Conservation (phyloP, 2,329 filamentous ascomycete genomes). For the Bipolaris gigantea region DNA sequence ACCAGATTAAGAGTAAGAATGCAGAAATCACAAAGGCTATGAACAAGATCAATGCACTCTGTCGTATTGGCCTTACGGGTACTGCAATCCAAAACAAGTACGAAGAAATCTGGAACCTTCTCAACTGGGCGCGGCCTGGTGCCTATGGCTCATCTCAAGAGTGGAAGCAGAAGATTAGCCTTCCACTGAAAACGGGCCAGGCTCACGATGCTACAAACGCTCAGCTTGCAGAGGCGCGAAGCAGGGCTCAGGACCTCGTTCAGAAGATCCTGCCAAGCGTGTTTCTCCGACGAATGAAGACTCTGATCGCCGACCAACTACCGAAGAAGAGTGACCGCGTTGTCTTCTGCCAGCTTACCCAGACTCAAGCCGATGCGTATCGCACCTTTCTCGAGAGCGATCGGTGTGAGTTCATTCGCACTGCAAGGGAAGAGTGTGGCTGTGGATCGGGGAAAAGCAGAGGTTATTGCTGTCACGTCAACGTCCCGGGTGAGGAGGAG, state of each 20-base stretch:
- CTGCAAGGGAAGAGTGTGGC: conserved; percentile 67
- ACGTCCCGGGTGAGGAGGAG: conserved; percentile 57
- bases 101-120: conserved; percentile 91
- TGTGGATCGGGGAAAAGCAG: conserved; percentile 70
- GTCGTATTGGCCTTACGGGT: conserved; percentile 88
- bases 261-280: conserved; percentile 85
- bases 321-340: conserved; percentile 94
- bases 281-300: conserved; percentile 91
- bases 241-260: conserved; percentile 81
- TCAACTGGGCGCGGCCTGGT: conserved; percentile 96
- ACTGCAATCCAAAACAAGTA: conserved; percentile 98
- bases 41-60: conserved; percentile 87
- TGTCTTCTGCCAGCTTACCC: conserved; percentile 90
- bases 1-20: conserved; percentile 77
- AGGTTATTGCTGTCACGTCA: conserved; percentile 78
- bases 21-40: conserved; percentile 83
- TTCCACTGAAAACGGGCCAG: conserved; percentile 82
- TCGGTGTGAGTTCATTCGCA: conserved; percentile 68
- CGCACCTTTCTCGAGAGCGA: conserved; percentile 76
- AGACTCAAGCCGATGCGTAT: conserved; percentile 79
- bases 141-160: conserved; percentile 66
- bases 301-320: conserved; percentile 85
- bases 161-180: conserved; percentile 78
- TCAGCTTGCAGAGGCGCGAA: conserved; percentile 78
- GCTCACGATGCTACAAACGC: conserved; percentile 86